Conservation (phyloP, 176 grass and related monocot genomes). For the Oryza officinalis region DNA sequence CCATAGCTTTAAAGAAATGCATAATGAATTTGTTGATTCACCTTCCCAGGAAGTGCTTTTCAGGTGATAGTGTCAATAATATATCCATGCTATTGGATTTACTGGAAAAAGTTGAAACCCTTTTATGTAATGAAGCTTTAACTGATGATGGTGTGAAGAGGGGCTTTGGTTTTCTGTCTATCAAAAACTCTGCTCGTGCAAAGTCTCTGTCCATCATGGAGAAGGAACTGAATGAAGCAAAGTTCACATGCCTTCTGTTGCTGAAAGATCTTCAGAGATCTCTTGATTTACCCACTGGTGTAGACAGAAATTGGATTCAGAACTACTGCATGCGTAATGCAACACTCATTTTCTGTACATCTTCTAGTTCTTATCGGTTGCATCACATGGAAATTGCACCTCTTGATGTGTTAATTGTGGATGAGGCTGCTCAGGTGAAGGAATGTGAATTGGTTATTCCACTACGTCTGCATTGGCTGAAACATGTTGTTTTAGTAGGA, state of each 20-base stretch:
- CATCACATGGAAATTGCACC: slow-evolving; percentile 48
- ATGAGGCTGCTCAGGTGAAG: slow-evolving; percentile 77
- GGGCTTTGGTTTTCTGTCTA: too few relatives aligned
- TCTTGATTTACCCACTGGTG: slow-evolving; percentile 36
- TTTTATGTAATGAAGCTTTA: too few relatives aligned
- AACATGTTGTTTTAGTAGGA: slow-evolving; percentile 75
- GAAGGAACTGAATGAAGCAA: slow-evolving; percentile 42
- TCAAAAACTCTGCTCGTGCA: too few relatives aligned
- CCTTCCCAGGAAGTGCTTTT: too few relatives aligned
- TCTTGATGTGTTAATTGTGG: slow-evolving; percentile 72
- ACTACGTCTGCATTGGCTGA: slow-evolving; percentile 52
- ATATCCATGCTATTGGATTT: too few relatives aligned
- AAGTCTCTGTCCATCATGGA: not conserved
- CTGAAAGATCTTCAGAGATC: slow-evolving; percentile 43
- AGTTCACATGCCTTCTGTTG: slow-evolving; percentile 44
- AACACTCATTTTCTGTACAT: slow-evolving; percentile 72
- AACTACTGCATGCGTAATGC: slow-evolving; percentile 68
- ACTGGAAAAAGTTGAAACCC: too few relatives aligned
- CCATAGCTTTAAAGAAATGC: too few relatives aligned
- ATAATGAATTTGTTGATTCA: too few relatives aligned
- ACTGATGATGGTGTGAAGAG: too few relatives aligned
- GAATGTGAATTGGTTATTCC: slow-evolving; percentile 82
- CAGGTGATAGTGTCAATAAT: too few relatives aligned
- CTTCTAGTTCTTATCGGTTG: slow-evolving; percentile 67
- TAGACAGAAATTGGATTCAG: slow-evolving; percentile 39